These are phyloP conservation scores for Ustilago esculenta DNA, from an alignment of 1,284 basidiomycete genomes.

Conservation along the genomic window DNA sequence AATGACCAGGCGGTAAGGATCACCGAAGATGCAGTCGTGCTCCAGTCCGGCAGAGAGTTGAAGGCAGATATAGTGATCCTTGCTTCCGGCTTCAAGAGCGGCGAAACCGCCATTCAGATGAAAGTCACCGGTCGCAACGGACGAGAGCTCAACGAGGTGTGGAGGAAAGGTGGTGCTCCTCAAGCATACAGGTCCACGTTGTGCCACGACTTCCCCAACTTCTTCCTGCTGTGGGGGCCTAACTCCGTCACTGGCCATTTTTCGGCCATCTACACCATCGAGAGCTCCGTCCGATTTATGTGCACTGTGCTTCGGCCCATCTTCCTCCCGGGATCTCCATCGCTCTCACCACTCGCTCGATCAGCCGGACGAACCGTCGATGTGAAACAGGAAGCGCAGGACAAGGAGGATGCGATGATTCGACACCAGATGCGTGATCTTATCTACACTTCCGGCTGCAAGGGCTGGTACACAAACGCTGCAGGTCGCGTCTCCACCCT, in stretches of 20 bases:
- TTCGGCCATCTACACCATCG: slow-evolving; percentile 35
- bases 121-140: slow-evolving; percentile 34
- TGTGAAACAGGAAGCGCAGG: slow-evolving; percentile 24
- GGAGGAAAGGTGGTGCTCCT: slow-evolving; percentile 30
- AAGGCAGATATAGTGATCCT: slow-evolving; percentile 46
- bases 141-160: slow-evolving; percentile 31
- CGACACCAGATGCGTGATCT: slow-evolving; percentile 28
- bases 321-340: slow-evolving; percentile 9
- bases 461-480: slow-evolving; percentile 42
- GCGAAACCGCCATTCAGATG: slow-evolving; percentile 33
- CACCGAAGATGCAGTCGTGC: slow-evolving; percentile 25
- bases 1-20: slow-evolving; percentile 27
- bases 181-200: slow-evolving; percentile 46
- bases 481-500: slow-evolving; percentile 26
- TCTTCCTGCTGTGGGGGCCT: slow-evolving; percentile 48
- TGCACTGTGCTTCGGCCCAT: slow-evolving; percentile 18
- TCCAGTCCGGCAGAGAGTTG: slow-evolving; percentile 31
- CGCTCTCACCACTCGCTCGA: neutral
- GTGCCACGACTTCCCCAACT: slow-evolving; percentile 51
- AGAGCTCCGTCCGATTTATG: slow-evolving; percentile 28
- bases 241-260: slow-evolving; percentile 51
- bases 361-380: slow-evolving; percentile 23
- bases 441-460: slow-evolving; percentile 43
- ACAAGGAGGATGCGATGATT: slow-evolving; percentile 40
- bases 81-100: slow-evolving; percentile 42